Evolutionary conservation across 345 rosid genomes (phyloP), one percentile per base, ranked within the genome.

Genomic region (Microthlaspi erraticum): DNA sequence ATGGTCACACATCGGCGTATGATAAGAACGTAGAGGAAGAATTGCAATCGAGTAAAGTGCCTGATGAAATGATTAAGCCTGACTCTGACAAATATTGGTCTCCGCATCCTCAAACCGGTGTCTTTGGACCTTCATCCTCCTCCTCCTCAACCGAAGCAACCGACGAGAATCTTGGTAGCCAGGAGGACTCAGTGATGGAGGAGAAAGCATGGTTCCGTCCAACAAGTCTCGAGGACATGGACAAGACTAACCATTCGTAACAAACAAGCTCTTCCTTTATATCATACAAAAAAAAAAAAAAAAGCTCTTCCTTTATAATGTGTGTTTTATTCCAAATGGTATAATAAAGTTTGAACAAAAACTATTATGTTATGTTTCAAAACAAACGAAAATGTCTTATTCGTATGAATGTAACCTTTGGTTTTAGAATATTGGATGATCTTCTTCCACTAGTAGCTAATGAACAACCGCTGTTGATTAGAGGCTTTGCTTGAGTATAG

Each of bases 161-260:
- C 0, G 79, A 77, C 16, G 73, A 73, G 13, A 51, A 17, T 33
- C 4, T 76, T 56, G 2, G 78, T 51, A 10, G 57, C n/a, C 43
- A 60, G 8, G 55, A 37, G 26, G 36, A 79, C 26, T 52, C 89
- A 0, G 83, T 68, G 49, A 36, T 84, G 76, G 93, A 91, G 73
- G 90, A 89, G 79, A 82, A 81, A 72, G 96, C 96, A 3, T 89
- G 93, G 92, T 91, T 89, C 73, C 96, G 97, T 52, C 92, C 93
- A 46, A 89, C 97, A 6, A 85, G 89, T 60, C 87, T 92, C 2
- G 93, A 92, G 81, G 96, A 92, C 81, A 20, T 68, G 64, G 96
- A 92, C 83, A 92, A 89, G 80, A 88, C 90, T 10, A 70, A 76
- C 77, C 81, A 72, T 10, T 56, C 64, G 1, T 72, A 61, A 59